phyloP scores from a whole-genome alignment of 805 yeast species.

The Pichia heedii region DNA sequence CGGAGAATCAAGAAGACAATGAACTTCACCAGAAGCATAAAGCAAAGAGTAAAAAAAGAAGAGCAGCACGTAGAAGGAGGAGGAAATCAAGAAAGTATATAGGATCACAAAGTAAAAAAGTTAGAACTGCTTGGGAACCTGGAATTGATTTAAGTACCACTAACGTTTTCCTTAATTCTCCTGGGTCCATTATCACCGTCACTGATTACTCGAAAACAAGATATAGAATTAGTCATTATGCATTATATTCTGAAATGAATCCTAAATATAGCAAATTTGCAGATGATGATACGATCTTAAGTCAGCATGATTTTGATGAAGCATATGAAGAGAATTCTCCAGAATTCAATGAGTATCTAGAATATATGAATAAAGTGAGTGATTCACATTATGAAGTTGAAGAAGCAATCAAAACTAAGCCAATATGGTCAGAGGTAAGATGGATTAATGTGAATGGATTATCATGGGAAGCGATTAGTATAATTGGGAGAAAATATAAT shows the following conservation, averaged over 20 bases:
- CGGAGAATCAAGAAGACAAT: neutral
- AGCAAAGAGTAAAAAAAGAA: neutral
- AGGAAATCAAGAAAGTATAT: slow-evolving; percentile 23
- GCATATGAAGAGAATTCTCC: slow-evolving; percentile 2
- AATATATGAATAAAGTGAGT: slow-evolving; percentile 13
- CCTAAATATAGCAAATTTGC: slow-evolving; percentile 14
- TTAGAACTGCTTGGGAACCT: slow-evolving; percentile 48
- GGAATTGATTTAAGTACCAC: slow-evolving; percentile 47
- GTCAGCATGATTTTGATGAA: slow-evolving; percentile 7
- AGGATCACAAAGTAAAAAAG: slow-evolving; percentile 31
- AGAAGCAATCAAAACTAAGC: slow-evolving; percentile 27
- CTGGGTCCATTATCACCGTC: slow-evolving; percentile 45
- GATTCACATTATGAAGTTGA: slow-evolving; percentile 24
- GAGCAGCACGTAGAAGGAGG: slow-evolving; percentile 1
- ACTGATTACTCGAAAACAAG: slow-evolving; percentile 40
- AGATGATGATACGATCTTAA: slow-evolving; percentile 9
- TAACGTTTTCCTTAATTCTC: slow-evolving; percentile 39
- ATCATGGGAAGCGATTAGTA: slow-evolving; percentile 51
- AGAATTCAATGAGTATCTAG: slow-evolving; percentile 4
- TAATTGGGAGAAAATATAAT: slow-evolving; percentile 34
- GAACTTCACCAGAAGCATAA: neutral
- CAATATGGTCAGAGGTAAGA: slow-evolving; percentile 41
- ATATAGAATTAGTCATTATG: slow-evolving; percentile 36
- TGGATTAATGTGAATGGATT: slow-evolving; percentile 54
- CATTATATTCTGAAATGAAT: slow-evolving; percentile 26